Conservation (phyloP, 2,329 filamentous ascomycete species). For the Xylaria sp. region DNA sequence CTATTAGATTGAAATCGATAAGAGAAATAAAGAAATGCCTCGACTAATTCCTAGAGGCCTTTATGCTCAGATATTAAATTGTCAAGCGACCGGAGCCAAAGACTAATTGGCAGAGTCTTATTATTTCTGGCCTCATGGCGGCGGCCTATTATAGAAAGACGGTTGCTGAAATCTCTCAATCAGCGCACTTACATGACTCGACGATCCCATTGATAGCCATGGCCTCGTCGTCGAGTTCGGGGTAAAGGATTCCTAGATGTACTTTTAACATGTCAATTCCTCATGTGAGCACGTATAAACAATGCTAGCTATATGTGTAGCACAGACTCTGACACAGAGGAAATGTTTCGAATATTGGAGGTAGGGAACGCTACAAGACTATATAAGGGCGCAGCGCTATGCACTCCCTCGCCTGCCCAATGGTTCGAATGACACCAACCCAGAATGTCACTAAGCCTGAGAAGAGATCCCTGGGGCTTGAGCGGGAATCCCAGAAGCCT, state of each 20-base stretch:
- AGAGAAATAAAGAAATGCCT: too few relatives aligned
- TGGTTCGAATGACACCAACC: background rate
- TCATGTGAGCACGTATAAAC: background rate
- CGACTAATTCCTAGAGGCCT: background rate
- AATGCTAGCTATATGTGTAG: background rate
- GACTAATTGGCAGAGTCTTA: background rate
- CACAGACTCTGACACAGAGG: background rate
- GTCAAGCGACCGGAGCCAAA: background rate
- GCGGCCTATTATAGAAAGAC: background rate
- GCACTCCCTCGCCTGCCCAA: background rate
- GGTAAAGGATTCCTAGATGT: background rate
- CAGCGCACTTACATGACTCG: background rate
- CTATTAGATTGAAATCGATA: too few relatives aligned
- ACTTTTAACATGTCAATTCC: background rate
- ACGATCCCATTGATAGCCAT: background rate
- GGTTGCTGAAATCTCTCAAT: background rate
- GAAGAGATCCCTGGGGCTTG: slow-evolving; percentile 20
- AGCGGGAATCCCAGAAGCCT: slow-evolving; percentile 17
- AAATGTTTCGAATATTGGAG: background rate
- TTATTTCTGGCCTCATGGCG: background rate
- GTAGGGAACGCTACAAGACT: background rate
- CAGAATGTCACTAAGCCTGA: slow-evolving; percentile 25
- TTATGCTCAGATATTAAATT: background rate
- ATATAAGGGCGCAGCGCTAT: background rate
- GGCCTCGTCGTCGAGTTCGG: background rate